Evolutionary conservation across 1,284 basidiomycete species (phyloP), one percentile per base, ranked within the genome.

Genomic region (Cutaneotrichosporon curvatum): DNA sequence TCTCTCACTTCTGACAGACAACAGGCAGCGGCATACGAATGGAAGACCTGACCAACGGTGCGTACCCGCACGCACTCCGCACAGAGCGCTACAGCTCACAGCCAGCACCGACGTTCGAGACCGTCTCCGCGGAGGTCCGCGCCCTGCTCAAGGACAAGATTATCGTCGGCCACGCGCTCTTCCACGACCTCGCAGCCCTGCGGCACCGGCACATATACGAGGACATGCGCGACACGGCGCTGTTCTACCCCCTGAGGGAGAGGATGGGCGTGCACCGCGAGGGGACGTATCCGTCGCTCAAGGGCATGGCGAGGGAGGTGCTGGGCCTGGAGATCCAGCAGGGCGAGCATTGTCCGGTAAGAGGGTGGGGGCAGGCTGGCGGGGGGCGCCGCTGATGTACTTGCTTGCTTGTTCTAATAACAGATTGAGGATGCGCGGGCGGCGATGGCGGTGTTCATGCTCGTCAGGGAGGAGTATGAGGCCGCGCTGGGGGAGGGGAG

Each of bases 141-240:
- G 80, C 79, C 10, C 58, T 96, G 5, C 68, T 95, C 22, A 79
- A 85, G 52, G 87, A 82, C 52, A 79, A 84, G 45, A 82, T 95
- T 43, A 67, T 98, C 16, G 78, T 98, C 4, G 95, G 94, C 0
- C 94, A 97, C 66, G 90, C 94, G 0, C 75, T 97, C 3, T 79
- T 84, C 60, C 91, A 97, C 58, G 94, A 97, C 71, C 74, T 96
- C 15, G 83, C 85, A 66, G 87, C 70, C 14, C 60, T 79, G 19
- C 57, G 74, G 15, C 68, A 78, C 37, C 68, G 71, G 20, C 75
- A 77, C 55, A 73, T 75, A 0, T 68, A 73, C 39, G 64, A 71
- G 42, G 57, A 72, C 37, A 68, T 74, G 19, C 67, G 77, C 20
- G 77, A 79, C 57, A 79, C 77, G 16, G 65, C 74, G 3, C 69